phyloP scores from a whole-genome alignment of 2,329 filamentous ascomycete genomes.

The Nemania sp. region DNA sequence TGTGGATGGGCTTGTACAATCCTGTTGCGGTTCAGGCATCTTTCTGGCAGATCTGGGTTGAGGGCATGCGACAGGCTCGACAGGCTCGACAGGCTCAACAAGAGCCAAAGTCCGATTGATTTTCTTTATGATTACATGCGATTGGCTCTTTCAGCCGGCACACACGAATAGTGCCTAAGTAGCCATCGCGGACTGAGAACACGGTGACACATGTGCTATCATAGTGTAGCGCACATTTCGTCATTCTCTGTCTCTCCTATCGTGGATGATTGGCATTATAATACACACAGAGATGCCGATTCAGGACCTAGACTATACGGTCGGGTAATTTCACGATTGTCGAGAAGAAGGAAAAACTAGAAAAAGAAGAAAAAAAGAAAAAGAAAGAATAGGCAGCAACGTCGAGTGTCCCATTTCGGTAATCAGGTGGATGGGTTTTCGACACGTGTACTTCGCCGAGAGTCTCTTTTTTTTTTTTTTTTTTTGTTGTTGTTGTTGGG shows the following conservation, averaged over 20 bases:
- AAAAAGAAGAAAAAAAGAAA: neutral
- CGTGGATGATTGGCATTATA: neutral
- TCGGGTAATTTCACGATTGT: neutral
- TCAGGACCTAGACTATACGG: neutral
- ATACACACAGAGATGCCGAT: neutral
- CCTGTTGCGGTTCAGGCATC: neutral
- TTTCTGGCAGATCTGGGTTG: slow-evolving; percentile 20
- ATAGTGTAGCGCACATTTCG: neutral
- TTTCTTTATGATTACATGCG: neutral
- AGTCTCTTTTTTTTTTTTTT: no score
- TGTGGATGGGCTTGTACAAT: neutral
- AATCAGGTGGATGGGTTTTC: no score
- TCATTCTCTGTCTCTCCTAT: neutral
- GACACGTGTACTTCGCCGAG: no score
- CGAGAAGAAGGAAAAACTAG: neutral
- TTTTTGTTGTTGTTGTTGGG: no score
- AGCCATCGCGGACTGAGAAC: neutral
- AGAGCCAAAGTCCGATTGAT: neutral
- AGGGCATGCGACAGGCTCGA: slow-evolving; percentile 13
- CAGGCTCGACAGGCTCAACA: no score
- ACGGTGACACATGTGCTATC: neutral
- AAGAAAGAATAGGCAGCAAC: no score
- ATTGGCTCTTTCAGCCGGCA: neutral
- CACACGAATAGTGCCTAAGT: no score
- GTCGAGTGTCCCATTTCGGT: no score